Evolutionary conservation across 2,329 filamentous ascomycete genomes (phyloP).

Genomic region (Neopestalotiopsis clavispora): DNA sequence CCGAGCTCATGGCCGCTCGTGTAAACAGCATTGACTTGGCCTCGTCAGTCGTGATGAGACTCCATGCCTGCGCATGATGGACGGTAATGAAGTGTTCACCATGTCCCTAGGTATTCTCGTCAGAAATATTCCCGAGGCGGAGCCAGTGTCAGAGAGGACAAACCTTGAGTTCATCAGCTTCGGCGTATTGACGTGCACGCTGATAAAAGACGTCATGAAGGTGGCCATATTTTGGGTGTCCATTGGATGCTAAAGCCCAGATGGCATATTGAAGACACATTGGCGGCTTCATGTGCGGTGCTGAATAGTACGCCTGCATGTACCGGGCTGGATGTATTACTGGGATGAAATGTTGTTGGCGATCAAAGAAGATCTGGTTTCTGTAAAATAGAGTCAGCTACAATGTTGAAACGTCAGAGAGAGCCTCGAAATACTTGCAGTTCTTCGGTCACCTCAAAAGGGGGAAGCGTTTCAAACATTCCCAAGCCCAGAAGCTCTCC

Average conservation of each 20-base stretch:
- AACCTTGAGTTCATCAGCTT: slow-evolving; percentile 82
- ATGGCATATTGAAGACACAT: slow-evolving; percentile 87
- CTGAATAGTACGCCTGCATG: slow-evolving; percentile 72
- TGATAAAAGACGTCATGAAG: slow-evolving; percentile 78
- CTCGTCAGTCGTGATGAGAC: slow-evolving; percentile 76
- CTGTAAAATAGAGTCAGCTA: slow-evolving; percentile 42
- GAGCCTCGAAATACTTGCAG: slow-evolving; percentile 59
- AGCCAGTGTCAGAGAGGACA: background rate
- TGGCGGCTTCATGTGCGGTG: slow-evolving; percentile 78
- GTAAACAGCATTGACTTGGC: slow-evolving; percentile 87
- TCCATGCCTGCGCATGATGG: slow-evolving; percentile 82
- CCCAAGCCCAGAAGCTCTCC: slow-evolving; percentile 78
- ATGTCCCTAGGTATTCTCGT: slow-evolving; percentile 54
- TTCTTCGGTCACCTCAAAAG: slow-evolving; percentile 80
- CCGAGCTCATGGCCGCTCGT: slow-evolving; percentile 81
- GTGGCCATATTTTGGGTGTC: slow-evolving; percentile 63
- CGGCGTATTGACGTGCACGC: slow-evolving; percentile 80
- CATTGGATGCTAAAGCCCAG: slow-evolving; percentile 79
- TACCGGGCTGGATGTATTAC: slow-evolving; percentile 81
- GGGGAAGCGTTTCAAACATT: slow-evolving; percentile 80
- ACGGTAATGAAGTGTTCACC: slow-evolving; percentile 82
- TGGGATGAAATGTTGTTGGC: slow-evolving; percentile 73
- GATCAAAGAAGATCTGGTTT: slow-evolving; percentile 76
- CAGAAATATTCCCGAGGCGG: background rate
- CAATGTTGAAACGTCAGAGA: background rate